Conservation (phyloP, 352 stramenopile species). For the Pythium pyrilobum region DNA sequence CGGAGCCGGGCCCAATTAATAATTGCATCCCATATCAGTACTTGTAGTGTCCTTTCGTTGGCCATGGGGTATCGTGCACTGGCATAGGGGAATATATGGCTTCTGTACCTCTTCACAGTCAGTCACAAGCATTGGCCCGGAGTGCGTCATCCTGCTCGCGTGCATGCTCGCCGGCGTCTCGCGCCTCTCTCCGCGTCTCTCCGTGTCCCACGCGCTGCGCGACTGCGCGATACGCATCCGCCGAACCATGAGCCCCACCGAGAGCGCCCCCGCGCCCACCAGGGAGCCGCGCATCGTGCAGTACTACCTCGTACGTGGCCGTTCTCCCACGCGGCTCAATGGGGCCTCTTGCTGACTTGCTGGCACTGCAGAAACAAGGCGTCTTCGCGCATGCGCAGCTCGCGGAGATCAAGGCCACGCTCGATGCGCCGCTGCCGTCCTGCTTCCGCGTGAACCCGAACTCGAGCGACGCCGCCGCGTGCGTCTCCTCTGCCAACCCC, state of each 20-base stretch:
- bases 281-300: conserved; percentile 37
- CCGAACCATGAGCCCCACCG: conserved; percentile 1
- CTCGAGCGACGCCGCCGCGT: conserved; percentile 19
- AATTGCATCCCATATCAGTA: too few species aligned
- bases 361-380: conserved; percentile 37
- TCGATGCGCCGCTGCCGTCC: conserved; percentile 50
- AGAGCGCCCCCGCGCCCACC: not conserved
- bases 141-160: too few species aligned
- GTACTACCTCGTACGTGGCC: conserved; percentile 60
- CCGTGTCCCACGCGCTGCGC: too few species aligned
- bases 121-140: too few species aligned
- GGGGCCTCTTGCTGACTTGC: not conserved
- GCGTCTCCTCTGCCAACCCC: conserved; percentile 5
- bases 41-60: too few species aligned
- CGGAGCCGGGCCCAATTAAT: too few species aligned
- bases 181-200: too few species aligned
- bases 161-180: too few species aligned
- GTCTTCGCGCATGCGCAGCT: conserved; percentile 44
- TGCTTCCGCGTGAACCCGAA: conserved; percentile 73
- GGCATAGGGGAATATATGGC: too few species aligned
- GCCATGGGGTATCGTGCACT: too few species aligned
- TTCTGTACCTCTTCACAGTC: too few species aligned
- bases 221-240: not conserved
- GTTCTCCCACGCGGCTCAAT: too few species aligned
- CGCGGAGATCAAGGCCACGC: conserved; percentile 35